These are phyloP conservation scores for Podila epigama DNA, from an alignment of 192 early-diverging fungal genomes.

Conservation along the genomic window DNA sequence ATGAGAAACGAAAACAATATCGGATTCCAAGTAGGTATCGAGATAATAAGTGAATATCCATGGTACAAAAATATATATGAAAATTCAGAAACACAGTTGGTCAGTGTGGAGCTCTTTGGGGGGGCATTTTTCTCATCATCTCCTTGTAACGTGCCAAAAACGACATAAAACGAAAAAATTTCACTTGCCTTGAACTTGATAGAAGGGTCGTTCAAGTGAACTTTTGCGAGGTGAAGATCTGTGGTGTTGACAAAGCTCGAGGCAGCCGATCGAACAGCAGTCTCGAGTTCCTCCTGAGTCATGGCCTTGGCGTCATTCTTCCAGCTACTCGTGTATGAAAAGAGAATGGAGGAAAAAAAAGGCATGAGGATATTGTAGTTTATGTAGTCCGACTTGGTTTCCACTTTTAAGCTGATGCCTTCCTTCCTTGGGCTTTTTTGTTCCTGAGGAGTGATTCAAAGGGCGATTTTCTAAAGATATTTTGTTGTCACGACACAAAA, in stretches of 20 bases:
- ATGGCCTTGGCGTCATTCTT: constrained; percentile 26
- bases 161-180: background rate
- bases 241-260: constrained; percentile 19
- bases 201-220: constrained; percentile 19
- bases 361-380: background rate
- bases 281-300: constrained; percentile 26
- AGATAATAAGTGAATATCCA: too few species aligned
- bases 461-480: background rate
- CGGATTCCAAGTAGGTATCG: background rate
- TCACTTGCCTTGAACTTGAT: constrained; percentile 39
- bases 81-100: background rate
- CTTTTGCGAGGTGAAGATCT: constrained; percentile 7
- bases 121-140: background rate
- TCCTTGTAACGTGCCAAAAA: too few species aligned
- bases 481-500: background rate
- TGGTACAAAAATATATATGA: background rate
- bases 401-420: background rate
- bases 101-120: too few species aligned
- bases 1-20: background rate
- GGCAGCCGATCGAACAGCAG: constrained; percentile 32
- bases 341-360: background rate
- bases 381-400: background rate
- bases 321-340: too few species aligned
- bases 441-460: background rate
- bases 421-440: background rate